These are phyloP conservation scores for Alternaria angustiovoidea DNA, from an alignment of 2,329 filamentous ascomycete species.

Conservation along the genomic window DNA sequence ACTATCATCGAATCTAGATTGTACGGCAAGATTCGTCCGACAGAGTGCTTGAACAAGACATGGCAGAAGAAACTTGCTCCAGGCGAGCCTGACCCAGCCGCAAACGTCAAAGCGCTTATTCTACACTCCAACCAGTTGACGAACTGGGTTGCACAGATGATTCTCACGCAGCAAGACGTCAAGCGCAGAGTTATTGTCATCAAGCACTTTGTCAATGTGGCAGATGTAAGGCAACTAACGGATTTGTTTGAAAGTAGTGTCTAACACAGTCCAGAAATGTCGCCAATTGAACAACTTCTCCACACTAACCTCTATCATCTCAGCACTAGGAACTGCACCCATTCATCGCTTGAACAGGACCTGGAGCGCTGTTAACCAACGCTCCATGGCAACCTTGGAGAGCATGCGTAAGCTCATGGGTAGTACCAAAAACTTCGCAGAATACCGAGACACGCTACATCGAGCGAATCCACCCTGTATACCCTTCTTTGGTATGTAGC, in stretches of 20 bases:
- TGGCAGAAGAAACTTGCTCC: conserved; percentile 96
- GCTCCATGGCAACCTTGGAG: conserved; percentile 81
- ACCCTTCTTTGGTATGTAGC: conserved; percentile 85
- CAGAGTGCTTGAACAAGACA: conserved; percentile 96
- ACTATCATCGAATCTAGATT: conserved; percentile 96
- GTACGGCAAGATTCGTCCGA: conserved; percentile 94
- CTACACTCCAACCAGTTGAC: conserved; percentile 98
- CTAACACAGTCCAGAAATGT: conserved; percentile 75
- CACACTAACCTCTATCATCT: conserved; percentile 96
- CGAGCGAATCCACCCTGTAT: conserved; percentile 95
- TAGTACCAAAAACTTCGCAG: conserved; percentile 96
- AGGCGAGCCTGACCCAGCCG: conserved; percentile 82
- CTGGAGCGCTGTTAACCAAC: conserved; percentile 90
- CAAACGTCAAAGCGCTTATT: conserved; percentile 95
- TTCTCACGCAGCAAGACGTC: conserved; percentile 90
- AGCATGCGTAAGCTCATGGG: conserved; percentile 94
- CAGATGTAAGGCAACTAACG: conserved; percentile 73
- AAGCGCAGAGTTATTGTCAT: conserved; percentile 97
- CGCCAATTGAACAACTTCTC: conserved; percentile 95
- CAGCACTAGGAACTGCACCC: conserved; percentile 89
- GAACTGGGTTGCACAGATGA: conserved; percentile 99
- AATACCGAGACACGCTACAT: conserved; percentile 93
- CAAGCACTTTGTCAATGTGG: conserved; percentile 96
- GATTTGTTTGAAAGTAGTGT: neutral
- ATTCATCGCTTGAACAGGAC: conserved; percentile 93